A percentile compares a stretch with the other conserved stretches of the same genome.
These are phyloP conservation scores for Huntiella abstrusa DNA, from an alignment of 2,329 filamentous ascomycete species.

Conservation along the genomic window DNA sequence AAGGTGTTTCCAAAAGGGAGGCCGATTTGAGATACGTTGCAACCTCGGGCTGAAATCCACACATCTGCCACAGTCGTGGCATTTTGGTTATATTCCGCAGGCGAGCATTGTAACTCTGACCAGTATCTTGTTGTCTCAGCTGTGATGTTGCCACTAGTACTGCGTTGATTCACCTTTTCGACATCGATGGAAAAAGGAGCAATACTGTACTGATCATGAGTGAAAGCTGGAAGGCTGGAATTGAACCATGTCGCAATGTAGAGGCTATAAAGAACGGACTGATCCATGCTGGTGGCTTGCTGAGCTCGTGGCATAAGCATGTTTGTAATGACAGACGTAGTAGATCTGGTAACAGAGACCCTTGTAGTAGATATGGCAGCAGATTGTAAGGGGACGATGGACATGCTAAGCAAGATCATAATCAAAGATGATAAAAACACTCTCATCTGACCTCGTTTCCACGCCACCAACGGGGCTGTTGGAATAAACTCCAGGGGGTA, in stretches of 20 bases:
- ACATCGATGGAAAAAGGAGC: constrained; percentile 22
- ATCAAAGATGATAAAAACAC: constrained; percentile 28
- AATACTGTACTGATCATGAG: constrained; percentile 22
- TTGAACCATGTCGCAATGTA: constrained; percentile 29
- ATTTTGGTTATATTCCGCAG: constrained; percentile 14
- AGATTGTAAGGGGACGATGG: constrained; percentile 34
- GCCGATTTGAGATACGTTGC: background rate
- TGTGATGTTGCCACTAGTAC: constrained; percentile 15
- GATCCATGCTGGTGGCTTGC: constrained; percentile 16
- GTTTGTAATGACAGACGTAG: constrained; percentile 6
- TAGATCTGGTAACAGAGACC: constrained; percentile 14
- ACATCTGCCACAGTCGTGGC: background rate
- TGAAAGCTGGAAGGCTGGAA: constrained; percentile 26
- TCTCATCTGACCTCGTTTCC: constrained; percentile 28
- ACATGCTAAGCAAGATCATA: constrained; percentile 34
- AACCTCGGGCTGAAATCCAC: background rate
- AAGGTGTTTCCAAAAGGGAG: background rate
- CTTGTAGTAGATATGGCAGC: constrained; percentile 29
- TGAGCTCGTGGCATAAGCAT: constrained; percentile 13
- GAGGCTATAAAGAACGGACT: constrained; percentile 23
- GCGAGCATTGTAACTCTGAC: constrained; percentile 22
- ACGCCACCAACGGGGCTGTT: constrained; percentile 17
- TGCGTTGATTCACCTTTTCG: background rate
- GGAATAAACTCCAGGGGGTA: constrained; percentile 29
- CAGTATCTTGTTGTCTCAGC: constrained; percentile 17